A percentile compares a stretch with the other conserved stretches of the same genome.
Conservation (phyloP, 2,329 filamentous ascomycete genomes). For the Neofusicoccum kwambonambiense region DNA sequence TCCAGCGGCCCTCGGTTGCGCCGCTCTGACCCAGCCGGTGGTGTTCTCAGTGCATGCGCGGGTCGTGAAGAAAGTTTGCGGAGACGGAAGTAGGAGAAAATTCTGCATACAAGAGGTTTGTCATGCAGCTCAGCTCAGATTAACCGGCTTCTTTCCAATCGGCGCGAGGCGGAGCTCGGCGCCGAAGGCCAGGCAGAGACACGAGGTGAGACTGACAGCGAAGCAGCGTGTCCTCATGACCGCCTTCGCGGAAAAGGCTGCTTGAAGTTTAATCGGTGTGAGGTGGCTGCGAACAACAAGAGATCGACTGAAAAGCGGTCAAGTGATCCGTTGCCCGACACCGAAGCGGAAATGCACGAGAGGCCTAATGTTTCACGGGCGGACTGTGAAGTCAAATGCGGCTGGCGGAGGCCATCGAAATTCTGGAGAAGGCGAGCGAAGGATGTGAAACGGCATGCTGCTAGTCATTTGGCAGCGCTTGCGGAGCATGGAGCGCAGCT, state of each 20-base stretch:
- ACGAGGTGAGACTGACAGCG: conserved; percentile 2
- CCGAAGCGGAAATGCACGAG: neutral
- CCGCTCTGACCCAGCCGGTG: neutral
- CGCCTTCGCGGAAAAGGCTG: neutral
- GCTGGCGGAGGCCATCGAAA: neutral
- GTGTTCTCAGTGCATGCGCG: neutral
- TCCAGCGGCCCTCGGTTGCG: neutral
- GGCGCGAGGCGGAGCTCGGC: neutral
- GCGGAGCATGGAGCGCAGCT: neutral
- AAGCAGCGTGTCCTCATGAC: conserved; percentile 6
- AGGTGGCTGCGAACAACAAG: neutral
- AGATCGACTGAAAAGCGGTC: conserved; percentile 13
- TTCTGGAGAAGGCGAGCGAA: neutral
- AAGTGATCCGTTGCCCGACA: neutral
- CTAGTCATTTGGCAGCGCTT: neutral
- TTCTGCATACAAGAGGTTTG: conserved; percentile 1
- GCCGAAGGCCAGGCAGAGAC: neutral
- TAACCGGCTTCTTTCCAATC: neutral
- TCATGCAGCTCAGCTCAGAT: conserved; percentile 6
- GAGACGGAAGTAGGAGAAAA: neutral
- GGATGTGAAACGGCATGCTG: neutral
- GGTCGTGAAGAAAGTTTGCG: neutral
- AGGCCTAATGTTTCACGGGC: neutral
- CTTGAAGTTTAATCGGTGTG: neutral
- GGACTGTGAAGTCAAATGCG: neutral